Evolutionary conservation across 441 rosid genomes (phyloP).

Genomic region (Populus hybrid): DNA sequence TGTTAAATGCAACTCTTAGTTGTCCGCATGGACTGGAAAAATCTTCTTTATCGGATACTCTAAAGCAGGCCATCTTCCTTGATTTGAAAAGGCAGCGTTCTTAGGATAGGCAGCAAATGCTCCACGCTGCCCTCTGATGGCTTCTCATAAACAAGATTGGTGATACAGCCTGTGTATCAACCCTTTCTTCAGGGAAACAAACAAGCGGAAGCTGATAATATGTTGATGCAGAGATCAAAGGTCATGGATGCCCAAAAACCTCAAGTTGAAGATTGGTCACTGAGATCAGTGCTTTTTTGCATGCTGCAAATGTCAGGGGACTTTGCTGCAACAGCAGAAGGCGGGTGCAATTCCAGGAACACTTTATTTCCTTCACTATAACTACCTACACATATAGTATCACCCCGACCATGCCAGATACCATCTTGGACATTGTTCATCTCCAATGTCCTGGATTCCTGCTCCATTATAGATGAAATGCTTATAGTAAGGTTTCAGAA

Average conservation of each 20-base stretch:
- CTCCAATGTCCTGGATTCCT: constrained; percentile 93
- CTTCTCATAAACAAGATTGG: background rate
- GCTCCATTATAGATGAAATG: constrained; percentile 10
- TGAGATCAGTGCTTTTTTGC: constrained; percentile 20
- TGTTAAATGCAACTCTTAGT: background rate
- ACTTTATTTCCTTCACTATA: constrained; percentile 55
- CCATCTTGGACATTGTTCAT: constrained; percentile 95
- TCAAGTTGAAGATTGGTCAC: constrained; percentile 15
- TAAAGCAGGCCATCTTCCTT: background rate
- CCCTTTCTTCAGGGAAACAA: constrained; percentile 12
- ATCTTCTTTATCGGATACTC: background rate
- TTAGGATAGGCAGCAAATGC: background rate
- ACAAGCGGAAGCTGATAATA: background rate
- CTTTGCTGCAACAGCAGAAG: constrained; percentile 42
- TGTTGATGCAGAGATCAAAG: background rate
- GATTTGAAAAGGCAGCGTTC: background rate
- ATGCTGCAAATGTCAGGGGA: constrained; percentile 34
- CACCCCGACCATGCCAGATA: constrained; percentile 96
- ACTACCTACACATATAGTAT: constrained; percentile 68
- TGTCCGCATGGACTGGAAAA: background rate
- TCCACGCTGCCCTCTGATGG: background rate
- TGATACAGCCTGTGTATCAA: background rate
- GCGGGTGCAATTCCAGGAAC: constrained; percentile 46
- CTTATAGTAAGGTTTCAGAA: background rate
- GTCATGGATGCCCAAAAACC: background rate